Evolutionary conservation across 768 basidiomycete genomes (phyloP).

Genomic region (Rossbeevera mucosa): DNA sequence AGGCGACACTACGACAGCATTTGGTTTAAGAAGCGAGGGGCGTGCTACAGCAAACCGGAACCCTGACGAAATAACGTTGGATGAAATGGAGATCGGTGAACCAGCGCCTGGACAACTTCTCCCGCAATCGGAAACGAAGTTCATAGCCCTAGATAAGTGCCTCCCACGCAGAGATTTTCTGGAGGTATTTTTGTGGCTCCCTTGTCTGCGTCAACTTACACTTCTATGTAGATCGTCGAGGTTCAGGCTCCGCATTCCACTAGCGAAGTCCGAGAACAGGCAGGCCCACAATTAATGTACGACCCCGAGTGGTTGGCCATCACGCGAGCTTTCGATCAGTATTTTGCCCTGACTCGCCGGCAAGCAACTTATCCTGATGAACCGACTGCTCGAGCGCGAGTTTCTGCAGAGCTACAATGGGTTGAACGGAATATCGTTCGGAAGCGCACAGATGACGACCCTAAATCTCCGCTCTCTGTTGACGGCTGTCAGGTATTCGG

Average conservation of each 20-base stretch:
- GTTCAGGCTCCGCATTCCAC: conserved; percentile 33
- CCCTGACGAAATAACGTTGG: conserved; percentile 50
- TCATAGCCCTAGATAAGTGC: conserved; percentile 91
- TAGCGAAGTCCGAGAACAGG: conserved; percentile 5
- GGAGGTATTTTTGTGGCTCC: conserved; percentile 47
- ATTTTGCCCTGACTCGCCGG: conserved; percentile 50
- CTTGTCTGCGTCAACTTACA: not conserved
- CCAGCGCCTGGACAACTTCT: conserved; percentile 29
- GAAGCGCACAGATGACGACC: conserved; percentile 1
- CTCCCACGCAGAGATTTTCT: conserved; percentile 70
- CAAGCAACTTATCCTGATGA: conserved; percentile 59
- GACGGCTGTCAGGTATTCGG: conserved; percentile 61
- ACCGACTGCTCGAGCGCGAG: conserved; percentile 45
- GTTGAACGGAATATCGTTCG: conserved; percentile 52
- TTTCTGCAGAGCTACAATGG: conserved; percentile 63
- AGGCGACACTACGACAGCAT: conserved; percentile 1
- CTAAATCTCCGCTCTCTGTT: conserved; percentile 31
- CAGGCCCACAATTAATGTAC: conserved; percentile 49
- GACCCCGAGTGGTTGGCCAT: conserved; percentile 96
- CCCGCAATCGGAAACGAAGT: conserved; percentile 50
- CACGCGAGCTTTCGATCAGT: conserved; percentile 78
- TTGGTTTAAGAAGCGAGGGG: conserved; percentile 33
- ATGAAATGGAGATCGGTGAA: conserved; percentile 42
- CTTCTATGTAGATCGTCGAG: conserved; percentile 61
- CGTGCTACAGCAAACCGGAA: conserved; percentile 30